Evolutionary conservation across 179 eudicot species (phyloP), one percentile per base, ranked within the genome.

Genomic region (Vitellaria paradoxa): DNA sequence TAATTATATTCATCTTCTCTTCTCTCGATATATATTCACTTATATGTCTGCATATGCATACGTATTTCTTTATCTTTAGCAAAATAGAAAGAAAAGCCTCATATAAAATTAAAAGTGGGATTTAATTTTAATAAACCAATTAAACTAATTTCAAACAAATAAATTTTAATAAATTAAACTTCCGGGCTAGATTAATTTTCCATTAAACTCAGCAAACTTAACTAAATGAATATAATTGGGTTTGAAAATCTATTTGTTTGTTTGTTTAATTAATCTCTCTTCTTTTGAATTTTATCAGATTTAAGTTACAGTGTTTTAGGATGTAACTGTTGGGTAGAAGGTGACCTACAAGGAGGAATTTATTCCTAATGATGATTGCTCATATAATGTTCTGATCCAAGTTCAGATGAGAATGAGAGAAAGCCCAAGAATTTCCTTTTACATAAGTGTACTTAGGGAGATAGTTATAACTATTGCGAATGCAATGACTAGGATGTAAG

Each of bases 281-380:
- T 71, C 30, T 6, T 49, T 46, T 47, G 64, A 63, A 56, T 30
- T 30, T 52, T 6, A 65, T 64, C 74, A 94, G 98, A 80, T 57
- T 11, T 90, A 87, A 68, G 81, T 89, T 76, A 92, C 96, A 2
- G 24, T 91, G 57, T 83, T 87, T 24, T 94, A 97, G 98, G 97
- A 92, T 26, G 63, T 88, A 13, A 88, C 87, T 37, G 88, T 91
- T n/a, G 98, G 98, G 56, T 85, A 75, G 64, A 92, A 88, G 8
- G 97, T 93, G 79, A 77, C 76, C 9, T 93, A 86, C 86, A 88
- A 85, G 80, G 97, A 88, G 62, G 97, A 94, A 66, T 94, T 94
- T 52, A 76, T 94, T 6, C 98, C 98, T 7, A 83, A 87, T 0
- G 97, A 94, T 65, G 97, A 93, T 87, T 91, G 98, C 55, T 94